A percentile compares a stretch with the other conserved stretches of the same genome.
These are phyloP conservation scores for Paraconiothyrium brasiliense DNA, from an alignment of 2,329 filamentous ascomycete genomes.

Conservation along the genomic window DNA sequence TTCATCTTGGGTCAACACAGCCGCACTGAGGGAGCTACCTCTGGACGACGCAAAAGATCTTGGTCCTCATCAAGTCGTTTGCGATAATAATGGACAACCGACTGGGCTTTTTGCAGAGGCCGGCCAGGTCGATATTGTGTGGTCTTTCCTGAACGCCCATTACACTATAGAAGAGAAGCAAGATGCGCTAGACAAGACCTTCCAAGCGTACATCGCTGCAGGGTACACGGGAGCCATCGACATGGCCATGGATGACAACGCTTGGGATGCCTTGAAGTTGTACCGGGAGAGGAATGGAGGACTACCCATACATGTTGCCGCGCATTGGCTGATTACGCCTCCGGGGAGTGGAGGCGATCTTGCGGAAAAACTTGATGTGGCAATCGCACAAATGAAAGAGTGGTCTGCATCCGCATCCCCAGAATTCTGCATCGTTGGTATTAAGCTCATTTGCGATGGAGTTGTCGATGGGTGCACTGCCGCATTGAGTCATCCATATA, in stretches of 20 bases:
- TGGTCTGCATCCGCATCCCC: constrained; percentile 58
- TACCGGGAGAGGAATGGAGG: constrained; percentile 38
- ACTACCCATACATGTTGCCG: constrained; percentile 60
- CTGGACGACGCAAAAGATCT: constrained; percentile 58
- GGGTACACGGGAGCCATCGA: constrained; percentile 66
- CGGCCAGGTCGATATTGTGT: constrained; percentile 62
- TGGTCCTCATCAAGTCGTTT: constrained; percentile 61
- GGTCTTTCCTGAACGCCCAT: constrained; percentile 62
- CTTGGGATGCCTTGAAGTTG: constrained; percentile 60
- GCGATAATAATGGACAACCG: constrained; percentile 58
- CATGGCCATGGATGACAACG: constrained; percentile 68
- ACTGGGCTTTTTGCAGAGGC: constrained; percentile 65
- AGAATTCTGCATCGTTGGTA: constrained; percentile 64
- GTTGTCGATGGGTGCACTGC: constrained; percentile 73
- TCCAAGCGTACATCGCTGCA: constrained; percentile 59
- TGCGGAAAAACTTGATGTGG: constrained; percentile 61
- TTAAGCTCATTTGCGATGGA: constrained; percentile 73
- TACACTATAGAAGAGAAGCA: constrained; percentile 60
- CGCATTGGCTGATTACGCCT: constrained; percentile 65
- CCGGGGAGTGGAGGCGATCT: constrained; percentile 55
- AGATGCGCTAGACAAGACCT: constrained; percentile 56
- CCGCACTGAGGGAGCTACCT: constrained; percentile 61
- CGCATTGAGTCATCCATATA: constrained; percentile 67
- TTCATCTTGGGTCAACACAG: constrained; percentile 63
- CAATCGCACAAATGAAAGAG: constrained; percentile 56